Base-by-base conservation (phyloP, 2,329 filamentous ascomycete genomes). In the Pestalotiopsis sp. region DNA sequence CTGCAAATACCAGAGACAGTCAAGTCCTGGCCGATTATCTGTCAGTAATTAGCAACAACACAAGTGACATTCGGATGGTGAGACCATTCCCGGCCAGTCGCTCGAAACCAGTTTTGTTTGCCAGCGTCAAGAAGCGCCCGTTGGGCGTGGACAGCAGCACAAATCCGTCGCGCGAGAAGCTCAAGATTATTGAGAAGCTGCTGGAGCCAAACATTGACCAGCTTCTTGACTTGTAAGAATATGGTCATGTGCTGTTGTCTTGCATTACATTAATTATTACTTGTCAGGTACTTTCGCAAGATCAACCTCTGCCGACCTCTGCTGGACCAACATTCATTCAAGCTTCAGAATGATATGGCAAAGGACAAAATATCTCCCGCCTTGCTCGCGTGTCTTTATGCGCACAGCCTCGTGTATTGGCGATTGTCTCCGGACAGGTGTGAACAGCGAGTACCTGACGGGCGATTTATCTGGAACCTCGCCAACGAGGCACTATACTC, bases 271-370 rank as follows among this genome's bases (percentile, higher is more conserved):
- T 52, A n/a, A 52, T n/a, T 4, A 52, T 52, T 9, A 52, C 45
- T 2, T 9, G 6, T 36, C 66, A 87, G 86, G 39, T 89, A 89
- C 73, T 85, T 89, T 68, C 79, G 83, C 39, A 83, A 86, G 67
- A 84, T 87, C 52, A 88, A 91, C 74, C 79, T 80, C n/a, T 88
- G 87, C n/a, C 87, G 91, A 69, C 89, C 89, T 0, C 79, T 91
- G 2, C 81, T 91, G 7, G 87, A 91, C 69, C 85, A 88, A 58
- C 76, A 81, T 2, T 82, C 83, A 0, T 88, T 90, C 67, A 81
- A 84, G 69, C 80, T 81, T 12, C 84, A 85, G 25, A 86, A 85
- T 67, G 79, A 75, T 0, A 76, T 79, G 5, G 77, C 80, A 39
- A 84, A 84, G 68, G 80, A 84, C 11, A 80, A 83, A 11, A 83